These are phyloP conservation scores for Vitis cinerea DNA, from an alignment of 164 flowering plant species.

Conservation along the genomic window DNA sequence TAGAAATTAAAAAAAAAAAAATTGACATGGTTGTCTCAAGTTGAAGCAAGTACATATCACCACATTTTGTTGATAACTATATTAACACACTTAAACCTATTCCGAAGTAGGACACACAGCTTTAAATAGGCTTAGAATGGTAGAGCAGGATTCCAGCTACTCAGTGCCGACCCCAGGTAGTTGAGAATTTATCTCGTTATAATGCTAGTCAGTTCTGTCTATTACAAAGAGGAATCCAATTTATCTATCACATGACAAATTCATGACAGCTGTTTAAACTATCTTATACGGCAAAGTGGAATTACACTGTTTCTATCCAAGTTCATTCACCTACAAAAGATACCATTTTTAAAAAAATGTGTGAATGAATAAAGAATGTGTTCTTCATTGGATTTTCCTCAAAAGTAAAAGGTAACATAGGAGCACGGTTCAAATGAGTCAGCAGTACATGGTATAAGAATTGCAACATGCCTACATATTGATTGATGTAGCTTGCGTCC, in stretches of 20 bases:
- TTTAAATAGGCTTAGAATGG: too few relatives aligned
- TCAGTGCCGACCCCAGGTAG: too few relatives aligned
- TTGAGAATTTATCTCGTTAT: too few relatives aligned
- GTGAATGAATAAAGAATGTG: not conserved
- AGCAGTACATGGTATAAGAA: not conserved
- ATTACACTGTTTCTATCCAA: not conserved
- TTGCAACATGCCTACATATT: conserved; percentile 1
- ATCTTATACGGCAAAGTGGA: not conserved
- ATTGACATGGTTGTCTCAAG: too few relatives aligned
- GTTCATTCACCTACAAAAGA: not conserved
- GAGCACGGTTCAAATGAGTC: not conserved
- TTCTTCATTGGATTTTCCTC: not conserved
- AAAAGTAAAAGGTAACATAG: not conserved
- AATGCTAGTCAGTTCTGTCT: too few relatives aligned
- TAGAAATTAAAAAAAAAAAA: too few relatives aligned
- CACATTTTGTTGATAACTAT: too few relatives aligned
- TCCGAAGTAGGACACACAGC: too few relatives aligned
- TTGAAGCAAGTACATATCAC: too few relatives aligned
- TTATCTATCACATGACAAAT: not conserved
- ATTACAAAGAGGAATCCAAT: not conserved
- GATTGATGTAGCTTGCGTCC: conserved; percentile 7
- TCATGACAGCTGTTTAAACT: not conserved
- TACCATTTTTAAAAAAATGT: not conserved
- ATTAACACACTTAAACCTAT: too few relatives aligned
- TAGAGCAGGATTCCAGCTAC: too few relatives aligned